Evolutionary conservation across 1,139 yeast genomes (phyloP), one percentile per base, ranked within the genome.

Genomic region (Kurtzmaniella quercitrusa): DNA sequence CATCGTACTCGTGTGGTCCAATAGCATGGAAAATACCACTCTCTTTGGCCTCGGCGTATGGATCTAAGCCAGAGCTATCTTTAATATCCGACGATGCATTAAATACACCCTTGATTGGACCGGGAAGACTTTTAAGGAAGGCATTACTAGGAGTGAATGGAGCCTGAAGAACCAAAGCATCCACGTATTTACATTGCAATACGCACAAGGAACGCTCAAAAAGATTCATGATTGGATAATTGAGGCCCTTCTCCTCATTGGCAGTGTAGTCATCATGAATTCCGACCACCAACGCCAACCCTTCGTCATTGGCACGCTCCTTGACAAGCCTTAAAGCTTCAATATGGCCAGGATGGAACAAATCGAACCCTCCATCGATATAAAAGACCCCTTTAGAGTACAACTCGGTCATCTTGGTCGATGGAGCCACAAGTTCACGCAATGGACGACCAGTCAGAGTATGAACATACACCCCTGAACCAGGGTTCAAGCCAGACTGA

Each of bases 321-420:
- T 63, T 58, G 10, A 77, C 79, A 9, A 67, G 58, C 46, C 75
- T 68, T 49, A 86, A 68, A 11, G 82, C 81, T 55, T 82, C 86
- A 50, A 91, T 88, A 59, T 93, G 97, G 15, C 96, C 98, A 25
- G 96, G 91, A 59, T 90, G 91, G 65, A 93, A 90, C 49, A 93
- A 71, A 62, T 93, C 98, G 66, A 90, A 93, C 1, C 87, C 87
- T 17, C 98, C 98, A 54, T 85, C 90, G 9, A 87, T 75, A 56
- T 85, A 88, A 45, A 70, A 74, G 11, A 78, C 63, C 15, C 59
- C 58, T n/a, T 48, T 40, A 55, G 43, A 54, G 54, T 39, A 73
- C 66, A 44, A 54, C 52, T 18, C 50, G 10, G 47, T 41, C 14
- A 48, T 53, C 2, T 43, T 43, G 17, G 41, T 48, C 1, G 66